These are phyloP conservation scores for Spiraea crenata DNA, from an alignment of 331 rosid genomes.

Conservation along the genomic window DNA sequence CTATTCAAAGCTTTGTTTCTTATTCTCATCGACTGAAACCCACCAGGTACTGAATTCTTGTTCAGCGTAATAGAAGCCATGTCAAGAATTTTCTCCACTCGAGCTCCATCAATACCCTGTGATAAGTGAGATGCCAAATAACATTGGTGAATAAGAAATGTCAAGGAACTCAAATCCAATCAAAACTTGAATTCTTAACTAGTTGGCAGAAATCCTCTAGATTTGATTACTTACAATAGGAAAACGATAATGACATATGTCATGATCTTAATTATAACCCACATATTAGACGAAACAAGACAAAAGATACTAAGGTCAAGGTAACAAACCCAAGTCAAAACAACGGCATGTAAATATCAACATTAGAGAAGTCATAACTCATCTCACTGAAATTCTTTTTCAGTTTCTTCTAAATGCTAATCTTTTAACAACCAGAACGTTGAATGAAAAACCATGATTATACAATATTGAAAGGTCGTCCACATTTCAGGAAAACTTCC, in stretches of 20 bases:
- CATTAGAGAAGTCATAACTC: background rate
- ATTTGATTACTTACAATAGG: background rate
- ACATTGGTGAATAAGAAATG: background rate
- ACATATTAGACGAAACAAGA: background rate
- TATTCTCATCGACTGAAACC: conserved; percentile 13
- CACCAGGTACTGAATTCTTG: conserved; percentile 94
- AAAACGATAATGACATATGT: background rate
- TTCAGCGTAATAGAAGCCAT: conserved; percentile 87
- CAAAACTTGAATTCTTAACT: background rate
- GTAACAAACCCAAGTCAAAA: background rate
- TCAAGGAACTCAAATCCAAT: background rate
- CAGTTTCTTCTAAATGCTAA: no score
- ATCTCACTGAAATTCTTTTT: background rate
- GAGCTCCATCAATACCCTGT: conserved; percentile 90
- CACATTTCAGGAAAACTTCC: background rate
- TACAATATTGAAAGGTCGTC: background rate
- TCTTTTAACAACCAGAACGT: no score
- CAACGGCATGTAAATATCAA: background rate
- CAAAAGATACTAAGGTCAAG: background rate
- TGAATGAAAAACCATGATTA: background rate
- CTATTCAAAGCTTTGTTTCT: background rate
- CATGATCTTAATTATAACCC: background rate
- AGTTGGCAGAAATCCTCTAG: background rate
- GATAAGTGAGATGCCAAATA: background rate
- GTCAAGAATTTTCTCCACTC: conserved; percentile 93